phyloP scores from a whole-genome alignment of 2,329 filamentous ascomycete genomes.

The Ophiostoma piceae region DNA sequence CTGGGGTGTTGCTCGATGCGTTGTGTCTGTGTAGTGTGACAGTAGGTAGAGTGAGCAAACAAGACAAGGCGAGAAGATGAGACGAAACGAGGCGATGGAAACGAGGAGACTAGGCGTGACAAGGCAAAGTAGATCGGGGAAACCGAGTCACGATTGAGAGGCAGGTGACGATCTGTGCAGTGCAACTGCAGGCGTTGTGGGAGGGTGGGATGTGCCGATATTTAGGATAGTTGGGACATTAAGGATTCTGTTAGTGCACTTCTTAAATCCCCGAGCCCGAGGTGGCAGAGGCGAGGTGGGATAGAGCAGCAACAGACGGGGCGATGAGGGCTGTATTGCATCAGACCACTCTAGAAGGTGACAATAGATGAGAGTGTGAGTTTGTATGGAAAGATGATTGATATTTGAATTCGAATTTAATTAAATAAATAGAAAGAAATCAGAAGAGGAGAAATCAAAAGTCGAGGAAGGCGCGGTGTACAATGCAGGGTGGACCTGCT shows the following conservation, averaged over 20 bases:
- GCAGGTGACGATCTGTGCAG: neutral
- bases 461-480: neutral
- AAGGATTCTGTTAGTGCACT: conserved; percentile 4
- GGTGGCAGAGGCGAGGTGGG: neutral
- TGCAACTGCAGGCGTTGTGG: neutral
- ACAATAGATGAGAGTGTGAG: too few species aligned
- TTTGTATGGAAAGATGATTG: too few species aligned
- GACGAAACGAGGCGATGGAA: neutral
- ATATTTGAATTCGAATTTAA: too few species aligned
- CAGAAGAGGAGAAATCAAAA: neutral
- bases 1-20: neutral
- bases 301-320: neutral
- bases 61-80: neutral
- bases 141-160: neutral
- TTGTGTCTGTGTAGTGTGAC: neutral
- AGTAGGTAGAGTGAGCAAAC: neutral
- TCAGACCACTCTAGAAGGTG: neutral
- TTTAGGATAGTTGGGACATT: neutral
- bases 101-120: neutral
- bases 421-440: neutral
- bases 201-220: neutral
- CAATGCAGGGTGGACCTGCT: neutral
- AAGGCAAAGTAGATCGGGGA: neutral
- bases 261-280: conserved; percentile 8
- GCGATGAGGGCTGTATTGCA: neutral